Conservation (phyloP, 495 filamentous ascomycete species). For the Trichoderma gamsii region DNA sequence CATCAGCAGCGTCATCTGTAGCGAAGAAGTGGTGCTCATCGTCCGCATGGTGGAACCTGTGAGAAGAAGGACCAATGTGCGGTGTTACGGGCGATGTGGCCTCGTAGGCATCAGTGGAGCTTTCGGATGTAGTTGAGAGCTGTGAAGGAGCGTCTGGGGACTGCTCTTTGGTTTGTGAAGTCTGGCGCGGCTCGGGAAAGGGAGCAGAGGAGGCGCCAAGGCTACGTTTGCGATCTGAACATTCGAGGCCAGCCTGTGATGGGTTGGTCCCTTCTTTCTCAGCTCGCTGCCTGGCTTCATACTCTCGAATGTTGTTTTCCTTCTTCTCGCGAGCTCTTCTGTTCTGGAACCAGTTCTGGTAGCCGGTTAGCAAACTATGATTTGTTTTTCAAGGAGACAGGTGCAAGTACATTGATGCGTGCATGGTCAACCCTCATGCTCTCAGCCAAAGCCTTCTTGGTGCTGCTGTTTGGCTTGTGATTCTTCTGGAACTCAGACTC, state of each 20-base stretch:
- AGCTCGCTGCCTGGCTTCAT: constrained; percentile 40
- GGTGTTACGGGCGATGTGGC: neutral
- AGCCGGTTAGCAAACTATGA: constrained; percentile 11
- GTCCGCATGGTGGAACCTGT: neutral
- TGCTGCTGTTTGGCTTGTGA: constrained; percentile 69
- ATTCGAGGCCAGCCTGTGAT: constrained; percentile 30
- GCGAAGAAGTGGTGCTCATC: neutral
- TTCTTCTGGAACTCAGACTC: constrained; percentile 70
- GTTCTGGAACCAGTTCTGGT: constrained; percentile 89
- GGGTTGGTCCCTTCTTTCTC: constrained; percentile 49
- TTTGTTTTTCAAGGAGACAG: neutral
- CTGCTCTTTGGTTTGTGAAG: constrained; percentile 1
- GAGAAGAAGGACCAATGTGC: neutral
- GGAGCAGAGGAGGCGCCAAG: constrained; percentile 12
- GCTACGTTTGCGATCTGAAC: constrained; percentile 30
- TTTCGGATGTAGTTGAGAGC: neutral
- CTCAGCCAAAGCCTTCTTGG: constrained; percentile 68
- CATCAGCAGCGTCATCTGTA: neutral
- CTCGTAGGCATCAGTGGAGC: neutral
- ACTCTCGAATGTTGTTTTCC: constrained; percentile 65
- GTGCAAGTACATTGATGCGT: constrained; percentile 63
- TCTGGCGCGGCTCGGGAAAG: neutral
- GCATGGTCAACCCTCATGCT: constrained; percentile 66
- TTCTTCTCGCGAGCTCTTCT: constrained; percentile 78
- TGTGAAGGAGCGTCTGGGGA: constrained; percentile 1